Conservation (phyloP, 371 early-diverging fungal species). For the Furculomyces boomerangus region DNA sequence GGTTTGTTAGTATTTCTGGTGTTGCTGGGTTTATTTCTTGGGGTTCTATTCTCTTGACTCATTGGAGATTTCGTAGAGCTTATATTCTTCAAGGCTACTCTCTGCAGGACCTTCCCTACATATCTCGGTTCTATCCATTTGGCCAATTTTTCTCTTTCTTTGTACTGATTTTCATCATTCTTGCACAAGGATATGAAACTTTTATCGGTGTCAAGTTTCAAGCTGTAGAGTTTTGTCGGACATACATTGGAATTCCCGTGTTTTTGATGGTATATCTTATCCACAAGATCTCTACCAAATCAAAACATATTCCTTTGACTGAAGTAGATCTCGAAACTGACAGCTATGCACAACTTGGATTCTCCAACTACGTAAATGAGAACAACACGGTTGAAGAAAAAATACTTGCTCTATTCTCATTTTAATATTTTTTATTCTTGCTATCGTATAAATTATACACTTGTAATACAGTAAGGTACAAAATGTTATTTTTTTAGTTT, state of each 20-base stretch:
- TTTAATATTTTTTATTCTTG: too few relatives aligned
- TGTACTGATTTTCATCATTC: slow-evolving; percentile 32
- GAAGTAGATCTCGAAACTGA: slow-evolving; percentile 22
- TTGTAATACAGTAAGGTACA: too few relatives aligned
- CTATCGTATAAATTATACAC: too few relatives aligned
- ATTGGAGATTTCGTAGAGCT: slow-evolving; percentile 67
- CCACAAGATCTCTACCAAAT: slow-evolving; percentile 15
- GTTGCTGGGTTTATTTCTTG: slow-evolving; percentile 60
- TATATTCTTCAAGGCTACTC: slow-evolving; percentile 44
- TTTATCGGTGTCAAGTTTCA: slow-evolving; percentile 13
- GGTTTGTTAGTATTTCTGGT: slow-evolving; percentile 50
- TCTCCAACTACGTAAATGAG: slow-evolving; percentile 4
- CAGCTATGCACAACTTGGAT: background rate
- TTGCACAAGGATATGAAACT: slow-evolving; percentile 37
- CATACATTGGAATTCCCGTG: slow-evolving; percentile 24
- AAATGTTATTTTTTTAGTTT: too few relatives aligned
- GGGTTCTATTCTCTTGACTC: slow-evolving; percentile 50
- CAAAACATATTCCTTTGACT: slow-evolving; percentile 16
- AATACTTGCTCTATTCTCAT: too few relatives aligned
- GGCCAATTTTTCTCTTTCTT: slow-evolving; percentile 43
- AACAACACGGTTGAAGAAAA: too few relatives aligned
- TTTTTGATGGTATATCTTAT: slow-evolving; percentile 22
- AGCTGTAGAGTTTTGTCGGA: slow-evolving; percentile 13
- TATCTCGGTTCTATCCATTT: slow-evolving; percentile 46
- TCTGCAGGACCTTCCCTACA: slow-evolving; percentile 48